These are phyloP conservation scores for Didymellaceae sp. DNA, from an alignment of 2,329 filamentous ascomycete species.

Conservation along the genomic window DNA sequence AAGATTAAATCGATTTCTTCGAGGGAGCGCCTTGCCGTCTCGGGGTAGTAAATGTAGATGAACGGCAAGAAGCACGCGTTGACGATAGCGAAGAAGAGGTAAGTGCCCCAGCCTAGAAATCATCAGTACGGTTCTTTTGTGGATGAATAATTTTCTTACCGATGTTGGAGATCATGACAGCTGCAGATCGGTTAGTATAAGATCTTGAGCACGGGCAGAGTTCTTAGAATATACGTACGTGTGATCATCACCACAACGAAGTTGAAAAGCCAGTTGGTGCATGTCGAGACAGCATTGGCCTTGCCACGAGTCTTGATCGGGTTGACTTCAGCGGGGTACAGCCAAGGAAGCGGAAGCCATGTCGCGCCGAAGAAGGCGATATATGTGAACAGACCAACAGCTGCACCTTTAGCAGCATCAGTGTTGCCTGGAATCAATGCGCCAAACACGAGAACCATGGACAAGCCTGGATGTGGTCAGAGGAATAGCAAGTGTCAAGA, in stretches of 20 bases:
- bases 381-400: conserved; percentile 69
- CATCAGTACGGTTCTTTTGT: not conserved
- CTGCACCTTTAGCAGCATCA: conserved; percentile 52
- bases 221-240: not conserved
- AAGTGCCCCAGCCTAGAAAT: conserved; percentile 41
- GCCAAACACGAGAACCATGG: conserved; percentile 56
- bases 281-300: conserved; percentile 60
- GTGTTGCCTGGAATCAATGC: conserved; percentile 45
- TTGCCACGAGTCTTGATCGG: conserved; percentile 61
- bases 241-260: conserved; percentile 51
- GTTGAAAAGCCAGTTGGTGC: conserved; percentile 61
- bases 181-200: not conserved
- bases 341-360: conserved; percentile 68
- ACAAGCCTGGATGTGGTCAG: conserved; percentile 47
- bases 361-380: conserved; percentile 71
- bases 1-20: conserved; percentile 61
- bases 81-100: conserved; percentile 57
- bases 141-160: not conserved
- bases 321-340: conserved; percentile 58
- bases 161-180: conserved; percentile 43
- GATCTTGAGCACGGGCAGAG: conserved; percentile 38
- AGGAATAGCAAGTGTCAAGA: too few species aligned
- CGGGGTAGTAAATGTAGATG: conserved; percentile 62
- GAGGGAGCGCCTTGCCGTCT: conserved; percentile 56
- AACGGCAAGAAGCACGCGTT: conserved; percentile 59